A percentile compares a stretch with the other conserved stretches of the same genome.
Conservation (phyloP, 306 rosid species). For the Inga laurina region DNA sequence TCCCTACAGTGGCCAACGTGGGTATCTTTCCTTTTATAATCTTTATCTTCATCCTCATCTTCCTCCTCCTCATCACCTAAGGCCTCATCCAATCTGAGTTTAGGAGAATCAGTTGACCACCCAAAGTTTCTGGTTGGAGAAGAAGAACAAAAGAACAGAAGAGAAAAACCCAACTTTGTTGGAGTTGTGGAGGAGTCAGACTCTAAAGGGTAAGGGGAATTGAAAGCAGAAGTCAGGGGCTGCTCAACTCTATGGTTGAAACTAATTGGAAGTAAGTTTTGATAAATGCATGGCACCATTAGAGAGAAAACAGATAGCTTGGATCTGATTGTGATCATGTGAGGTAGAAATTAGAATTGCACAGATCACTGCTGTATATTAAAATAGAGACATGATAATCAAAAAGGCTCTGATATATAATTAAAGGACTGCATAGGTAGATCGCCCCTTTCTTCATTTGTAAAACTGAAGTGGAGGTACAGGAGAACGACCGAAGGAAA, state of each 20-base stretch:
- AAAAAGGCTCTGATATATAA: not conserved
- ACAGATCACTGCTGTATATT: conserved; percentile 6
- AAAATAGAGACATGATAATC: not conserved
- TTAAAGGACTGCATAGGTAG: not conserved
- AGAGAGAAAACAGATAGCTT: conserved; percentile 35
- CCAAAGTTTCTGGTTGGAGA: conserved; percentile 31
- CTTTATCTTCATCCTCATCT: not conserved
- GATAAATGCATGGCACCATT: conserved; percentile 27
- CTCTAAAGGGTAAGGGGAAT: conserved; percentile 25
- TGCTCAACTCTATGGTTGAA: conserved; percentile 1
- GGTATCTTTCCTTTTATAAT: conserved; percentile 28
- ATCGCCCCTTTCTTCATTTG: not conserved
- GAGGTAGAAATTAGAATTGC: not conserved
- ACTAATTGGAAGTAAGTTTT: conserved; percentile 11
- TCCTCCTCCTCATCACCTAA: conserved; percentile 12
- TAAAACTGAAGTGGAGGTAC: conserved; percentile 28
- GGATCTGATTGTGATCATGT: conserved; percentile 49
- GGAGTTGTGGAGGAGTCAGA: conserved; percentile 18
- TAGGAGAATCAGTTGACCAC: conserved; percentile 22
- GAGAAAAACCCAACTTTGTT: conserved; percentile 16
- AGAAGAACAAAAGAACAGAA: conserved; percentile 32
- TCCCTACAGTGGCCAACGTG: conserved; percentile 29
- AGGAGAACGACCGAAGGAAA: conserved; percentile 39
- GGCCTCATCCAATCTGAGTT: conserved; percentile 20
- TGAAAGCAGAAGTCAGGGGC: conserved; percentile 34